Evolutionary conservation across 306 rosid genomes (phyloP).

Genomic region (Herpetospermum pedunculosum): DNA sequence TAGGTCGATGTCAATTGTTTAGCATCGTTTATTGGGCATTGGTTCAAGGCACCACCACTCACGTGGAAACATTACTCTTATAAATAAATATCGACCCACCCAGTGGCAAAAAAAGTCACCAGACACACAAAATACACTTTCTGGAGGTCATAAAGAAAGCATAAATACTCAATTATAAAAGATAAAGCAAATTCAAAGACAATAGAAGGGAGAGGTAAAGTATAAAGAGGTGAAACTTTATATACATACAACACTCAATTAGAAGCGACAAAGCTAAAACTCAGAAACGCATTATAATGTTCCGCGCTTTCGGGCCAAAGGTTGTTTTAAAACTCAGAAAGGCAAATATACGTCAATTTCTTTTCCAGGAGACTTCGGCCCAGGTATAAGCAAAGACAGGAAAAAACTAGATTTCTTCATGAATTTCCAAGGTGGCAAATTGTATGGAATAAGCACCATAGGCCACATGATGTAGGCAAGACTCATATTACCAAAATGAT

Average conservation of each 20-base stretch:
- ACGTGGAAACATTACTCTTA: constrained; percentile 7
- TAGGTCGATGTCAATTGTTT: neutral
- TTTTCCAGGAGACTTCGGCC: too few species aligned
- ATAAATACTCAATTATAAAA: constrained; percentile 5
- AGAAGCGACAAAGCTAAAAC: neutral
- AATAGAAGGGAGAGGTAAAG: too few species aligned
- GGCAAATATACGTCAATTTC: too few species aligned
- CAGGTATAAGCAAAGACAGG: too few species aligned
- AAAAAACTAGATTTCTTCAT: too few species aligned
- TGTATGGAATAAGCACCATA: too few species aligned
- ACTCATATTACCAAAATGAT: too few species aligned
- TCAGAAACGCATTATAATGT: constrained; percentile 8
- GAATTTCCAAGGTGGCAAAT: too few species aligned
- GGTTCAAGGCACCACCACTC: constrained; percentile 6
- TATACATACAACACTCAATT: neutral
- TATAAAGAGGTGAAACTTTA: neutral
- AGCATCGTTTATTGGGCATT: neutral
- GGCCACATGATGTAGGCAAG: too few species aligned
- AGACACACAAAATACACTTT: constrained; percentile 27
- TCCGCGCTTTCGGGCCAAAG: constrained; percentile 9
- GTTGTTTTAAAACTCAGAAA: too few species aligned
- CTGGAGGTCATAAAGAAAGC: constrained; percentile 21
- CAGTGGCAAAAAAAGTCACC: neutral
- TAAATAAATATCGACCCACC: constrained; percentile 8
- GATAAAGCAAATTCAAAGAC: neutral